Evolutionary conservation across 2,329 filamentous ascomycete genomes (phyloP), one percentile per base, ranked within the genome.

Genomic region (Paradendryphiella salina): DNA sequence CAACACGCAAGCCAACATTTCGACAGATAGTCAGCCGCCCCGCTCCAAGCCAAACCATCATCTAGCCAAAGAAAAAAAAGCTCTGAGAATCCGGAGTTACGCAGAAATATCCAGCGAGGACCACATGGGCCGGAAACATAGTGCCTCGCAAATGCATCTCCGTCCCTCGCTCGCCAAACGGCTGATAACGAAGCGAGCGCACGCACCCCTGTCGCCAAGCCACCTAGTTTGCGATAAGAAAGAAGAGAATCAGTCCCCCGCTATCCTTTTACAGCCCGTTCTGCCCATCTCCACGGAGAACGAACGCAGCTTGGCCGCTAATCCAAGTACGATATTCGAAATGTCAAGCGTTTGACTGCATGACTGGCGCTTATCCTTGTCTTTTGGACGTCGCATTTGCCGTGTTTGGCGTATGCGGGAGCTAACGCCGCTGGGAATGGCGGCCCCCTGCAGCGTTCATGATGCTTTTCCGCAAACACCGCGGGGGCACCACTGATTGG

Each of bases 241-340:
- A 35, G 37, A 23, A 35, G 39, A 46, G 36, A 34, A 15, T 35
- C 43, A 31, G 9, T 3, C 14, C 13, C 3, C 15, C 18, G 17
- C n/a, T n/a, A n/a, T n/a, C n/a, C n/a, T n/a, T n/a, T n/a, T n/a
- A 8, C 42, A 15, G 42, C 48, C 38, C 33, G n/a, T 28, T 18
- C 40, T 35, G 34, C n/a, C 20, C 11, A 52, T 66, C 61, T 65
- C 64, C 65, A 63, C 65, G 65, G 65, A 68, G 64, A 58, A 53
- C 37, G 33, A 42, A 34, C 23, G 44, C 44, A 10, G 57, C n/a
- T n/a, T n/a, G n/a, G n/a, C n/a, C n/a, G n/a, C n/a, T n/a, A n/a
- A n/a, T n/a, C n/a, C n/a, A n/a, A n/a, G n/a, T n/a, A n/a, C n/a
- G n/a, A n/a, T 54, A 38, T 50, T 35, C 31, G 26, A 58, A 61